Evolutionary conservation across 1,284 basidiomycete species (phyloP), one percentile per base, ranked within the genome.

Genomic region (Cutaneotrichosporon sp.): DNA sequence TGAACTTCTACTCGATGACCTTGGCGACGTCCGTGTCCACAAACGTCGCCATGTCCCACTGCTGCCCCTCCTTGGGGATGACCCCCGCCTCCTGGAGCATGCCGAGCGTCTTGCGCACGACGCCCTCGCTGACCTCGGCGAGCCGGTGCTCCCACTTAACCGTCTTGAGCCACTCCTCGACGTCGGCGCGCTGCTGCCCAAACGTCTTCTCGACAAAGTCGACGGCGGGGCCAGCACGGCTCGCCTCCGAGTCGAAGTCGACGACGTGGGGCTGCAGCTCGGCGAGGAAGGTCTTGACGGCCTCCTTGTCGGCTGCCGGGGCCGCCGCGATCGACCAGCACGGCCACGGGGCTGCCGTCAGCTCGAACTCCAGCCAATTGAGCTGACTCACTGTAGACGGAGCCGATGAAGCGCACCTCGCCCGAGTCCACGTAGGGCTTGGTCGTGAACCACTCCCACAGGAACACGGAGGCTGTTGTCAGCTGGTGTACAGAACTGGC

Each of bases 381-480:
- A 22, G 46, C 16, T 59, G 3, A 70, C 73, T 60, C 51, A 79
- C 78, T 80, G 64, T 77, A 75, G 6, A 78, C 76, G 5, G 73
- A 79, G 22, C 79, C 79, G 57, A 81, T 77, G 72, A 94, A 93
- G 49, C 89, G 86, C 52, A 89, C 90, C 77, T 93, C 87, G 31
- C 90, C 91, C 16, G 84, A 83, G 76, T 95, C 91, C 16, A 85
- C 86, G 71, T 86, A 97, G 1, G 95, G 95, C 77, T 97, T 98
- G 18, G 95, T 97, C 2, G 95, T 98, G 79, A 97, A 97, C 90
- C 91, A 94, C 78, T 95, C 93, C 93, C 94, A 97, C 86, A 78
- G 71, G 67, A 76, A 76, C n/a, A 67, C 70, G 10, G 72, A 74
- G 2, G 74, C 72, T 77, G 62, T 9, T n/a, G 24, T 65, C 54